phyloP scores from a whole-genome alignment of 768 basidiomycete genomes.

The Suillus ampliporus region DNA sequence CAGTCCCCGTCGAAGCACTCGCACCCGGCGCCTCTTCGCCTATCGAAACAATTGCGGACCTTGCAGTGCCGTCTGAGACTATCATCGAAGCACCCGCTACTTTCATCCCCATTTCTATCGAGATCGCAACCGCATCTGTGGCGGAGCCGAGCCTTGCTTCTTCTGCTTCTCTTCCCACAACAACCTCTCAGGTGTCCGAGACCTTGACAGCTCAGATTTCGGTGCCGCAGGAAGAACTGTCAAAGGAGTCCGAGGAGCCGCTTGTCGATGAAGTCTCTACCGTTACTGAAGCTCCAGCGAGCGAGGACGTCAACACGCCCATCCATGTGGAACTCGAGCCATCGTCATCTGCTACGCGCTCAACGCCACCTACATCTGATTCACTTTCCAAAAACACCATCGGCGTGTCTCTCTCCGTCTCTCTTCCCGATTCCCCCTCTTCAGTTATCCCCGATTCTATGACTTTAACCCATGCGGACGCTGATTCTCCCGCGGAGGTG shows the following conservation, averaged over 20 bases:
- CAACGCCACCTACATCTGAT: neutral
- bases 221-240: neutral
- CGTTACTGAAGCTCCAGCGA: neutral
- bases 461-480: neutral
- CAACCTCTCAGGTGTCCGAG: neutral
- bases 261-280: neutral
- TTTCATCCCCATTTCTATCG: conserved; percentile 1
- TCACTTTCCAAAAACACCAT: neutral
- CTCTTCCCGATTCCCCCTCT: neutral
- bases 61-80: conserved; percentile 2
- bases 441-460: neutral
- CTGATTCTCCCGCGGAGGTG: conserved; percentile 3
- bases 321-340: neutral
- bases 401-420: neutral
- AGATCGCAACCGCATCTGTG: neutral
- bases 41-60: conserved; percentile 14
- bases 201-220: neutral
- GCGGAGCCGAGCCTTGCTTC: conserved; percentile 10
- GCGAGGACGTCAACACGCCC: neutral
- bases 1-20: neutral
- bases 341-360: neutral
- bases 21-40: neutral
- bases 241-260: neutral
- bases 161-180: conserved; percentile 2
- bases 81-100: neutral